A percentile compares a stretch with the other conserved stretches of the same genome.
phyloP scores from a whole-genome alignment of 2,329 filamentous ascomycete species.

The Fusarium liriodendri region DNA sequence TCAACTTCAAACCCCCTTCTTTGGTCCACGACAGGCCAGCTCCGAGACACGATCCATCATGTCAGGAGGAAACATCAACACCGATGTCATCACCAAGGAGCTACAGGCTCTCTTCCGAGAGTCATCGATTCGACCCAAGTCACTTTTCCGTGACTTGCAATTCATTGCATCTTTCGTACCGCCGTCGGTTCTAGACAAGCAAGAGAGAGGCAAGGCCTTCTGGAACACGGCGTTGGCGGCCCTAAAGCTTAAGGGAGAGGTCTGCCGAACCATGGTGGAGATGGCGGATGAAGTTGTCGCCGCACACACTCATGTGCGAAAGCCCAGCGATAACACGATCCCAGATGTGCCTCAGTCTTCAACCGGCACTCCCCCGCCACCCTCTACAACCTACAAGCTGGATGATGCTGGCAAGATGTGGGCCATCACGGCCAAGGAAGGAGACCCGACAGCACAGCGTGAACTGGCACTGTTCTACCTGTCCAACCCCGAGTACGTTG shows the following conservation, averaged over 20 bases:
- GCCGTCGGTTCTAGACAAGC: slow-evolving; percentile 68
- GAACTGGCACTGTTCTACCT: slow-evolving; percentile 95
- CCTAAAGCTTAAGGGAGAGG: slow-evolving; percentile 87
- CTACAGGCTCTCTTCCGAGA: slow-evolving; percentile 76
- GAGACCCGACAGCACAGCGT: slow-evolving; percentile 83
- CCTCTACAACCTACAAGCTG: slow-evolving; percentile 74
- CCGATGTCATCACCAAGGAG: slow-evolving; percentile 73
- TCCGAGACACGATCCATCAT: slow-evolving; percentile 61
- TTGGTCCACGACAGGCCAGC: slow-evolving; percentile 57
- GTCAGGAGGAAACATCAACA: slow-evolving; percentile 63
- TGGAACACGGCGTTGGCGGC: slow-evolving; percentile 91
- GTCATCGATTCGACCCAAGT: slow-evolving; percentile 77
- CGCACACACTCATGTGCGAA: slow-evolving; percentile 74
- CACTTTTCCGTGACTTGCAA: slow-evolving; percentile 84
- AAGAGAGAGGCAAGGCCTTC: slow-evolving; percentile 81
- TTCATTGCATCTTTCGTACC: slow-evolving; percentile 77
- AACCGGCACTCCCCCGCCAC: slow-evolving; percentile 57
- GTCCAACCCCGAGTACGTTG: slow-evolving; percentile 87
- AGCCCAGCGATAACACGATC: slow-evolving; percentile 49
- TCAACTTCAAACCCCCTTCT: slow-evolving; percentile 42
- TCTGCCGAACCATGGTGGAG: slow-evolving; percentile 82
- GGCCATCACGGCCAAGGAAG: slow-evolving; percentile 93
- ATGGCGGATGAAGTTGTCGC: slow-evolving; percentile 66
- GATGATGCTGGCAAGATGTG: slow-evolving; percentile 89
- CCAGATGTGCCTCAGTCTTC: slow-evolving; percentile 48